phyloP scores from a whole-genome alignment of 176 grass and related monocot genomes.

The Ampelocalamus luodianensis region DNA sequence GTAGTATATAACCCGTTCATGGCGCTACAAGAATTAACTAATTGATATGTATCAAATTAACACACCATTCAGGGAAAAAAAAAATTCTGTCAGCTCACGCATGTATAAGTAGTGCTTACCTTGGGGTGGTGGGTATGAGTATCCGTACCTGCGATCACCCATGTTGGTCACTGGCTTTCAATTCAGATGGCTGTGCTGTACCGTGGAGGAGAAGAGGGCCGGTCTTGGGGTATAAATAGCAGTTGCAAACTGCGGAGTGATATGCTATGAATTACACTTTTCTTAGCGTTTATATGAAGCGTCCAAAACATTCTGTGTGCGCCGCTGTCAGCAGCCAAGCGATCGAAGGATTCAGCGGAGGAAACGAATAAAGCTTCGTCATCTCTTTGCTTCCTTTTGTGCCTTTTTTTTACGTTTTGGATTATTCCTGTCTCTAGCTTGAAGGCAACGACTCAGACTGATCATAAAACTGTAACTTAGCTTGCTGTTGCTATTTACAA shows the following conservation, averaged over 20 bases:
- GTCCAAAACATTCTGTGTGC: not conserved
- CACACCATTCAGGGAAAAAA: not conserved
- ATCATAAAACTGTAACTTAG: not conserved
- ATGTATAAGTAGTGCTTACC: constrained; percentile 5
- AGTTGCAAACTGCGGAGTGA: not conserved
- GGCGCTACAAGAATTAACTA: not conserved
- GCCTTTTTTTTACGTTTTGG: not conserved
- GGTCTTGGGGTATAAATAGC: not conserved
- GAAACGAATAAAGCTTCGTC: constrained; percentile 34
- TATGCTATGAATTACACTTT: not conserved
- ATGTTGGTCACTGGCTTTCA: not conserved
- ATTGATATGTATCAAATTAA: not conserved
- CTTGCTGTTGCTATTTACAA: not conserved
- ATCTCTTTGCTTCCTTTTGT: not conserved
- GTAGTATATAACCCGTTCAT: not conserved
- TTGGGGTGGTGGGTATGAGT: constrained; percentile 50
- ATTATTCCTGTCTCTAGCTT: constrained; percentile 27
- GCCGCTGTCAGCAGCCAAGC: constrained; percentile 16
- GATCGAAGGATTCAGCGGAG: not conserved
- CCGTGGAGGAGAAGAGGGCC: not conserved
- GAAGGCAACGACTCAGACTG: not conserved
- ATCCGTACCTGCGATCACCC: constrained; percentile 49
- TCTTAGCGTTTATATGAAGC: not conserved
- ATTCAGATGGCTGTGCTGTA: not conserved
- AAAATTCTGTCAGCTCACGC: too few relatives aligned